Conservation (phyloP, 176 grass and related monocot species). For the Cenchrus fungigraminus region DNA sequence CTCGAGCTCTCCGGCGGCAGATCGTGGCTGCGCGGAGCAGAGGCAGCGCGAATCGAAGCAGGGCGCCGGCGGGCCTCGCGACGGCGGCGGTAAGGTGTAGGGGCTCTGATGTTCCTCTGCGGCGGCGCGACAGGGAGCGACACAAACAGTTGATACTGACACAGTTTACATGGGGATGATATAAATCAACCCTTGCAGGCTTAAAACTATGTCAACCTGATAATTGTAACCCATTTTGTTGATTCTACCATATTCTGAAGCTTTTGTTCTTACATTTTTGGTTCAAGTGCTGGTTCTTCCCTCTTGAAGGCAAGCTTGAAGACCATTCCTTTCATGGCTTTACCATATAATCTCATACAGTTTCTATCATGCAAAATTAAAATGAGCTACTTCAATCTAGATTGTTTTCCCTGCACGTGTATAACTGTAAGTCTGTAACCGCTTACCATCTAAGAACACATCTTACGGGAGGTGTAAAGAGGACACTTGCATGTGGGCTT, state of each 20-base stretch:
- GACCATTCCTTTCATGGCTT: not conserved
- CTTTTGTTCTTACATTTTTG: not conserved
- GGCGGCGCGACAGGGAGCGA: not conserved
- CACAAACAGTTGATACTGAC: not conserved
- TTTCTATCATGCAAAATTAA: constrained; percentile 14
- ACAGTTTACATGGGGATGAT: not conserved
- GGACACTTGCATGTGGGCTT: constrained; percentile 71
- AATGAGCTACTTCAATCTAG: constrained; percentile 9
- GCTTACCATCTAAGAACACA: constrained; percentile 12
- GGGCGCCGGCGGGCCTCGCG: no score
- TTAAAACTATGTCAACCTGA: constrained; percentile 16
- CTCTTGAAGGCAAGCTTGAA: not conserved
- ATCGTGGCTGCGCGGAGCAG: no score
- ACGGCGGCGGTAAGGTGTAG: no score
- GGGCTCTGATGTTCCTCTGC: not conserved
- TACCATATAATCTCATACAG: constrained; percentile 11
- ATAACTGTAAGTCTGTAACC: not conserved
- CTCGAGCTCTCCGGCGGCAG: no score
- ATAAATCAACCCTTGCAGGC: not conserved
- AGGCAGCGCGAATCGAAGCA: no score
- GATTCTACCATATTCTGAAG: not conserved
- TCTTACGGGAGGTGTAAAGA: not conserved
- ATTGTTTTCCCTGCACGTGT: not conserved
- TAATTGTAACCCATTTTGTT: not conserved
- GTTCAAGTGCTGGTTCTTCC: not conserved